phyloP scores from a whole-genome alignment of 148 eudicot genomes.

The Silene conica region DNA sequence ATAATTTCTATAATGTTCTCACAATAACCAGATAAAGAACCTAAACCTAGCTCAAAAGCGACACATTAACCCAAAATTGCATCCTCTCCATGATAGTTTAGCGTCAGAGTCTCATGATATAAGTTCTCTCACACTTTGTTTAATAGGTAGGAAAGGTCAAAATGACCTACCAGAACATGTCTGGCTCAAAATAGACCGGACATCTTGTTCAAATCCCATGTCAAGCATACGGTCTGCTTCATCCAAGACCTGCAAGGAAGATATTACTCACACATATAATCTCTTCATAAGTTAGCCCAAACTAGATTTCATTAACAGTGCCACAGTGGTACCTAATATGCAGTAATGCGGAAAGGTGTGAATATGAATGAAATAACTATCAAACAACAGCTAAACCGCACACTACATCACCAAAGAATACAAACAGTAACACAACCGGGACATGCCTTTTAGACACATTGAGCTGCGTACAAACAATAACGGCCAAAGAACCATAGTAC shows the following conservation, averaged over 20 bases:
- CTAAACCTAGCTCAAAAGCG: background rate
- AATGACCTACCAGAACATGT: conserved; percentile 62
- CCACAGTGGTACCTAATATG: background rate
- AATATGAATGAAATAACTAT: background rate
- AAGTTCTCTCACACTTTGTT: background rate
- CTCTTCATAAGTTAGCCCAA: no score
- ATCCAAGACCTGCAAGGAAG: conserved; percentile 63
- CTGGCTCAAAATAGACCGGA: conserved; percentile 79
- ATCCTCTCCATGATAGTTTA: background rate
- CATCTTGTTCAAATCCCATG: conserved; percentile 98
- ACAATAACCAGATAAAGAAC: no score
- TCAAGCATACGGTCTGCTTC: conserved; percentile 99
- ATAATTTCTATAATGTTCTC: no score
- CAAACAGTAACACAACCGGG: background rate
- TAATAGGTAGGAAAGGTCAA: background rate
- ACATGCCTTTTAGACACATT: background rate
- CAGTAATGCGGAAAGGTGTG: no score
- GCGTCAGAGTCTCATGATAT: background rate
- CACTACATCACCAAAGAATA: background rate
- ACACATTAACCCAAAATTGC: background rate
- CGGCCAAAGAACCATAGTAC: background rate
- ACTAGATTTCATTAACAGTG: background rate
- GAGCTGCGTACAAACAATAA: background rate
- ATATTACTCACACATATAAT: background rate
- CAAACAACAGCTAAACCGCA: background rate